Evolutionary conservation across 768 basidiomycete species (phyloP).

Genomic region (Chiua virens): DNA sequence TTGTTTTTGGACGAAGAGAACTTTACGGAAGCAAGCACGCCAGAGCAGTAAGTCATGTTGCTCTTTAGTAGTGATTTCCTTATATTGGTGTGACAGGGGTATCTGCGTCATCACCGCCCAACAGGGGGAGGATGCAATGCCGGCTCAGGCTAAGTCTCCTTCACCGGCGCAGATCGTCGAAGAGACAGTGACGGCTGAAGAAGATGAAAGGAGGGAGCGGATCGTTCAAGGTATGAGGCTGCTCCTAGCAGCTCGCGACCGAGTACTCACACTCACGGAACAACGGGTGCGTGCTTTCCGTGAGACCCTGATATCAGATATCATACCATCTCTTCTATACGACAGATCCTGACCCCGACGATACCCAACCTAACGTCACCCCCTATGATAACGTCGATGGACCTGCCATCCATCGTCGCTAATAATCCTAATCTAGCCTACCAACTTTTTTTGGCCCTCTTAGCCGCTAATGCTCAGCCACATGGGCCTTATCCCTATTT

Average conservation of each 20-base stretch:
- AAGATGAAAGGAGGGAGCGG: constrained; percentile 56
- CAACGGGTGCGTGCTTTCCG: constrained; percentile 51
- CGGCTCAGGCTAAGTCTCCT: neutral
- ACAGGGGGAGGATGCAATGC: constrained; percentile 5
- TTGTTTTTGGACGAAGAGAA: constrained; percentile 64
- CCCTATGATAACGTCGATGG: constrained; percentile 62
- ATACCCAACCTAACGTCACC: constrained; percentile 44
- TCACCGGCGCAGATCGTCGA: constrained; percentile 6
- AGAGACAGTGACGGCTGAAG: constrained; percentile 40
- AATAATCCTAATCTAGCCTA: constrained; percentile 71
- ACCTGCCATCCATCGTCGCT: constrained; percentile 64
- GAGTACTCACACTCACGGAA: constrained; percentile 73
- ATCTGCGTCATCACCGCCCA: constrained; percentile 5
- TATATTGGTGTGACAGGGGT: constrained; percentile 22
- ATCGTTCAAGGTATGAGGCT: constrained; percentile 66
- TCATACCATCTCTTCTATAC: neutral
- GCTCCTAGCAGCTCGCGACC: constrained; percentile 65
- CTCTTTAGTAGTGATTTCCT: constrained; percentile 2
- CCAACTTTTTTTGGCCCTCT: constrained; percentile 59
- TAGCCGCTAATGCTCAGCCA: constrained; percentile 37
- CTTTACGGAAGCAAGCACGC: constrained; percentile 45
- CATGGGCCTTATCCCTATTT: constrained; percentile 50
- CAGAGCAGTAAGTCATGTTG: constrained; percentile 43
- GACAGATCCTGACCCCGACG: constrained; percentile 53
- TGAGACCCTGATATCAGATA: too few species aligned